A percentile compares a stretch with the other conserved stretches of the same genome.
phyloP scores from a whole-genome alignment of 768 basidiomycete species.

The Leucosporidium creatinivorum region DNA sequence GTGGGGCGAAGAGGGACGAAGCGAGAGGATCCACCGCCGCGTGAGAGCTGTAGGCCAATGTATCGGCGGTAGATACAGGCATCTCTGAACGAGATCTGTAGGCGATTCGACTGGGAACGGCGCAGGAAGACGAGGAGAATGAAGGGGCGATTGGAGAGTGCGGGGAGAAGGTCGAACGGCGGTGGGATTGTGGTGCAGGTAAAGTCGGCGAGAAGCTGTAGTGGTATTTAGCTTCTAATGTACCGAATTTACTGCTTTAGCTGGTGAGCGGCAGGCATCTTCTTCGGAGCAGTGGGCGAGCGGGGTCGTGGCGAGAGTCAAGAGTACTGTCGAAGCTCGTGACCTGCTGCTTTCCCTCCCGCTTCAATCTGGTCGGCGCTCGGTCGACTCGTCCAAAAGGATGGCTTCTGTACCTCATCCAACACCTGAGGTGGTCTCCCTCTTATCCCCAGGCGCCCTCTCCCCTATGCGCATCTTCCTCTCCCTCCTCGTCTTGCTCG shows the following conservation, averaged over 20 bases:
- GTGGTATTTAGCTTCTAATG: no score
- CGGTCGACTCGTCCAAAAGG: neutral
- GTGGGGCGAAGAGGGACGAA: neutral
- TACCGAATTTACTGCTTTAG: no score
- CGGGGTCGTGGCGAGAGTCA: no score
- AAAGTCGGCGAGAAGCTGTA: no score
- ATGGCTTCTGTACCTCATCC: no score
- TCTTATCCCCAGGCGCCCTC: neutral
- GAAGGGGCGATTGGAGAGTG: neutral
- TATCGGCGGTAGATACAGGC: neutral
- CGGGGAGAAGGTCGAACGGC: neutral
- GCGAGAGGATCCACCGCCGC: constrained; percentile 1
- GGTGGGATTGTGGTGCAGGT: neutral
- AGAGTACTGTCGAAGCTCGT: no score
- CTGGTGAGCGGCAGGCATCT: no score
- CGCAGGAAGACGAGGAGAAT: neutral
- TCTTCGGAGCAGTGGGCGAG: no score
- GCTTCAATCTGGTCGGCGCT: neutral
- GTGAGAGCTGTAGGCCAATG: neutral
- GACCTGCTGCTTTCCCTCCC: neutral
- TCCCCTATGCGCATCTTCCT: constrained; percentile 5
- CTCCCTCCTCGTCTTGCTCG: constrained; percentile 20
- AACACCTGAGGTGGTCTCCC: no score
- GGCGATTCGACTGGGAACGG: constrained; percentile 3
- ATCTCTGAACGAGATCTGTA: neutral